Percentiles rank a stretch among this genome's conserved stretches.
Conservation (phyloP, 345 rosid genomes). For the Pistacia vera region DNA sequence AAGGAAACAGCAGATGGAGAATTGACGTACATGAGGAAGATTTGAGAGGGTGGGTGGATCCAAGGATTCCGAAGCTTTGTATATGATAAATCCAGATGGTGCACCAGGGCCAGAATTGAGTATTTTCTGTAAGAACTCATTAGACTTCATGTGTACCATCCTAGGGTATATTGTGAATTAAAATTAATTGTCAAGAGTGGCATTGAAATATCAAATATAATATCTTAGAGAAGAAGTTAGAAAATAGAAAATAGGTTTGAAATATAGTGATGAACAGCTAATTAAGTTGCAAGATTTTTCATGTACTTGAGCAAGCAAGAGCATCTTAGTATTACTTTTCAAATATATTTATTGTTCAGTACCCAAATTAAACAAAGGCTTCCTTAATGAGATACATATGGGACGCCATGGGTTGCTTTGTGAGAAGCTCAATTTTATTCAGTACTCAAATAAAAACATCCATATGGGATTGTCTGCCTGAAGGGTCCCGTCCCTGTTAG, state of each 20-base stretch:
- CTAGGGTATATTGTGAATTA: not conserved
- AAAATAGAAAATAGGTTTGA: not conserved
- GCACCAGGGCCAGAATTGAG: constrained; percentile 86
- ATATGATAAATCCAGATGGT: constrained; percentile 97
- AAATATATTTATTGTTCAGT: too few species aligned
- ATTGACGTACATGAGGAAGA: constrained; percentile 85
- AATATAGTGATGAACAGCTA: not conserved
- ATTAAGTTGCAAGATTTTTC: not conserved
- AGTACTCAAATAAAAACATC: not conserved
- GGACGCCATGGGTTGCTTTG: not conserved
- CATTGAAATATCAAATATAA: not conserved
- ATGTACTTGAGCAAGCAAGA: not conserved
- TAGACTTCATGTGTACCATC: constrained; percentile 13
- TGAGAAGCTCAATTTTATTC: constrained; percentile 1
- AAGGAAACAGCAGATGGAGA: constrained; percentile 66
- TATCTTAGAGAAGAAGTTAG: too few species aligned
- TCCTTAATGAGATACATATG: constrained; percentile 5
- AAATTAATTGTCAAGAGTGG: not conserved
- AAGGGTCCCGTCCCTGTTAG: not conserved
- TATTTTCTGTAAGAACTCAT: constrained; percentile 75
- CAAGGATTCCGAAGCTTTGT: constrained; percentile 86
- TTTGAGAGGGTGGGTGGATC: constrained; percentile 89
- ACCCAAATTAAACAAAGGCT: not conserved
- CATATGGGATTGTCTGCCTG: constrained; percentile 3
- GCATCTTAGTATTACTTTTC: not conserved